Conservation (phyloP, 306 rosid genomes). For the Dicorynia guianensis region DNA sequence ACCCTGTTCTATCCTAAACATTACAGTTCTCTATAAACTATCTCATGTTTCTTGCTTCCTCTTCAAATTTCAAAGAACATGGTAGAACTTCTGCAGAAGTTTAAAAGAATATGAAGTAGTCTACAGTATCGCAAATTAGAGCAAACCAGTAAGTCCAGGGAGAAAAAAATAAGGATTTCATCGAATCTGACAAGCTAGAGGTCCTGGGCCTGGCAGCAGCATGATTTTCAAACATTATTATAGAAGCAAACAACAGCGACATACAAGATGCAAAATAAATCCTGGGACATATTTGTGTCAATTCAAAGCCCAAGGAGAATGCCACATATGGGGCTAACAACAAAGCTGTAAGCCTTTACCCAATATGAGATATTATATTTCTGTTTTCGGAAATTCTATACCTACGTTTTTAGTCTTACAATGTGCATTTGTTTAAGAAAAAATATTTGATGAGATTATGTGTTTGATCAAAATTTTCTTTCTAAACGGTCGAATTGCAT, state of each 20-base stretch:
- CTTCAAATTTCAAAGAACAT: neutral
- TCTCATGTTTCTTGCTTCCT: neutral
- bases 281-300: neutral
- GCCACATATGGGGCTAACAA: no score
- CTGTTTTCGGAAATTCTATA: no score
- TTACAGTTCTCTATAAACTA: neutral
- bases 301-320: neutral
- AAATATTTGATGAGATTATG: no score
- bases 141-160: neutral
- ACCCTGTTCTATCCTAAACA: neutral
- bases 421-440: no score
- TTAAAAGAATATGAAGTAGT: neutral
- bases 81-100: neutral
- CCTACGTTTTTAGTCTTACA: no score
- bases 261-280: neutral
- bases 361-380: no score
- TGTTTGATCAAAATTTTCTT: no score
- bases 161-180: neutral
- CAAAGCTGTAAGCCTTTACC: neutral
- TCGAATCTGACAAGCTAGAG: neutral
- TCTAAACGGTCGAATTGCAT: no score
- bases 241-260: neutral
- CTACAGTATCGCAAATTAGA: neutral
- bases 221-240: neutral
- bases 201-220: neutral